Evolutionary conservation across 768 basidiomycete genomes (phyloP).

Genomic region (Hirschioporus abietinus): DNA sequence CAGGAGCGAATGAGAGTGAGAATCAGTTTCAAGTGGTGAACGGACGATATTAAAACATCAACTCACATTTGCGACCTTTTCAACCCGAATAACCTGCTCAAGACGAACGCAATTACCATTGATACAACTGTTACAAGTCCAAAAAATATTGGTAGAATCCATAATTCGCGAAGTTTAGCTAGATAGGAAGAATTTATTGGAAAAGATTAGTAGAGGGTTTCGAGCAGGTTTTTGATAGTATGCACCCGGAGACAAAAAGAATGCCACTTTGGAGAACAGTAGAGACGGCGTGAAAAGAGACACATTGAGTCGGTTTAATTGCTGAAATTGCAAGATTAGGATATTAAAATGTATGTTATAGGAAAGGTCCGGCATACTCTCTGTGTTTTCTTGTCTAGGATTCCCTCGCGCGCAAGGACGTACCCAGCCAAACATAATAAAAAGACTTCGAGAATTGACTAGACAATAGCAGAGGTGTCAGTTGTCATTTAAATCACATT

Average conservation of each 20-base stretch:
- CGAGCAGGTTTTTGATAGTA: too few species aligned
- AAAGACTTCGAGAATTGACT: slow-evolving; percentile 91
- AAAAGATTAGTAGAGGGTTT: background rate
- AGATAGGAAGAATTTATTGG: background rate
- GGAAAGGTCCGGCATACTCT: slow-evolving; percentile 45
- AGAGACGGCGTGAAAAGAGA: slow-evolving; percentile 86
- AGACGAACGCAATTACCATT: slow-evolving; percentile 55
- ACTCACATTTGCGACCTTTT: slow-evolving; percentile 69
- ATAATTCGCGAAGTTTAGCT: slow-evolving; percentile 78
- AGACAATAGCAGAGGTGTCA: slow-evolving; percentile 6
- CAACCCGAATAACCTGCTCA: slow-evolving; percentile 62
- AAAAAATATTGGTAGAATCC: slow-evolving; percentile 86
- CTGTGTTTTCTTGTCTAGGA: slow-evolving; percentile 86
- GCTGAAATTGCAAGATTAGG: slow-evolving; percentile 30
- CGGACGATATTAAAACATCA: background rate
- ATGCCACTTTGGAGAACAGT: slow-evolving; percentile 93
- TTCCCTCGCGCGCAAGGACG: slow-evolving; percentile 67
- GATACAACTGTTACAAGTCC: slow-evolving; percentile 68
- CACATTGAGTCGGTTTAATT: slow-evolving; percentile 81
- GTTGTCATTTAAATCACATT: background rate
- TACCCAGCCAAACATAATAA: slow-evolving; percentile 81
- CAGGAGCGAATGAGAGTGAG: background rate
- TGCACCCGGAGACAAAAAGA: slow-evolving; percentile 76
- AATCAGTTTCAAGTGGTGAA: too few species aligned
- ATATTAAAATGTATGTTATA: background rate